phyloP scores from a whole-genome alignment of 306 rosid species.

The Cicer cuneatum region DNA sequence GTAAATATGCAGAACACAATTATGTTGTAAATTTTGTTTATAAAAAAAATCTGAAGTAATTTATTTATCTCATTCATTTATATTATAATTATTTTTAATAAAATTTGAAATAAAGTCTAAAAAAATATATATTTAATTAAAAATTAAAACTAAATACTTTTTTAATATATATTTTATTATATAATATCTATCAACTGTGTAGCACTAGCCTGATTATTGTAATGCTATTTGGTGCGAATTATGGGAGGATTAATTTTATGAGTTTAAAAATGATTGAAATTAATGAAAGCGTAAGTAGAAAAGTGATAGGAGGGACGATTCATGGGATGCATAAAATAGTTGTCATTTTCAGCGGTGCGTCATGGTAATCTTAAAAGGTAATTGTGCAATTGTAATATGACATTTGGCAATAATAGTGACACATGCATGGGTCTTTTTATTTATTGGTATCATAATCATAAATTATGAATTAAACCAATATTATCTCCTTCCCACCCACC shows the following conservation, averaged over 20 bases:
- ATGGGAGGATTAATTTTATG: background rate
- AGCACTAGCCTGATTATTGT: no score
- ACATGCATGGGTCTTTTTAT: slow-evolving; percentile 27
- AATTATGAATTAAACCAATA: slow-evolving; percentile 31
- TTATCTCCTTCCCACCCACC: slow-evolving; percentile 29
- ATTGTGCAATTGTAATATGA: slow-evolving; percentile 37
- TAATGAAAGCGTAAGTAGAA: background rate
- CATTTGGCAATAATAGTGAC: slow-evolving; percentile 28
- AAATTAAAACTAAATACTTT: no score
- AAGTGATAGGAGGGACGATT: slow-evolving; percentile 34
- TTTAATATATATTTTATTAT: no score
- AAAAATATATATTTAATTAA: no score
- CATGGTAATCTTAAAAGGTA: slow-evolving; percentile 18
- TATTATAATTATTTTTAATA: no score
- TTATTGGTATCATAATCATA: background rate
- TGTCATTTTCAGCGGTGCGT: slow-evolving; percentile 37
- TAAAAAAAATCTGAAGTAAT: no score
- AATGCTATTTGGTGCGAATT: background rate
- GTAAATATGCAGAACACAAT: no score
- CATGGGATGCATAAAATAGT: slow-evolving; percentile 36
- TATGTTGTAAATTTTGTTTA: no score
- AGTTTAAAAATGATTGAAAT: slow-evolving; percentile 35
- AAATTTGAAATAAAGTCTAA: no score
- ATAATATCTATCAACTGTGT: no score
- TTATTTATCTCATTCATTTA: no score